A percentile compares a stretch with the other conserved stretches of the same genome.
Conservation (phyloP, 768 basidiomycete genomes). For the Auriscalpium microsporum region DNA sequence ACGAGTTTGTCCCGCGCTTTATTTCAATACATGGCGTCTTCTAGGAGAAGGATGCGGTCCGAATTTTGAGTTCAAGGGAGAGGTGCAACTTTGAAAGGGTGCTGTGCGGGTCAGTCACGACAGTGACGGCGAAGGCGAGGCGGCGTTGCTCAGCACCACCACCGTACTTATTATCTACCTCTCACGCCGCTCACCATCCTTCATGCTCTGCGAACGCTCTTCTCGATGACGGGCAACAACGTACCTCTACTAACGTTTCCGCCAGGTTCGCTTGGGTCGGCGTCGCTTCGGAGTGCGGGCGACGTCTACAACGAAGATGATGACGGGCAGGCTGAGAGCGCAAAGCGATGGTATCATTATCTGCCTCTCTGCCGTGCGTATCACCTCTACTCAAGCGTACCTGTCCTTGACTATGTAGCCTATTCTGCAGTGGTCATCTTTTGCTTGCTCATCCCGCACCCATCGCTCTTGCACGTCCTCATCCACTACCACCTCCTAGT, state of each 20-base stretch:
- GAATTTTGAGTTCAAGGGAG: no score
- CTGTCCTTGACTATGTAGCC: not conserved
- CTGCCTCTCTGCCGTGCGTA: slow-evolving; percentile 10
- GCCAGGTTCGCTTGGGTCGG: not conserved
- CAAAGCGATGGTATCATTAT: slow-evolving; percentile 14
- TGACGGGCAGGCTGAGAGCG: slow-evolving; percentile 1
- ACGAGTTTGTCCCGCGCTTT: no score
- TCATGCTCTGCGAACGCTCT: not conserved
- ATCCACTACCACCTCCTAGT: slow-evolving; percentile 58
- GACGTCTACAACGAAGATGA: slow-evolving; percentile 5
- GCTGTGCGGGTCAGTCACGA: no score
- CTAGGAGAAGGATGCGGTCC: no score
- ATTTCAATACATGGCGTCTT: no score
- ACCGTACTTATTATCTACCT: not conserved
- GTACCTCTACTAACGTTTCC: not conserved
- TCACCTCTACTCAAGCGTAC: not conserved
- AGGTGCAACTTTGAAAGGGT: no score
- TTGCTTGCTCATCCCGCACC: slow-evolving; percentile 64
- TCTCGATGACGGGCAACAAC: not conserved
- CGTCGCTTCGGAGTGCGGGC: not conserved
- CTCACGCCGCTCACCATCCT: not conserved
- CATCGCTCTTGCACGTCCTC: slow-evolving; percentile 61
- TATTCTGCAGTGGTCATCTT: slow-evolving; percentile 34
- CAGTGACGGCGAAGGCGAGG: no score
- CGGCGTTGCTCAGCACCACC: no score